Evolutionary conservation across 2,329 filamentous ascomycete genomes (phyloP), one percentile per base, ranked within the genome.

Genomic region (Exophiala alcalophila): DNA sequence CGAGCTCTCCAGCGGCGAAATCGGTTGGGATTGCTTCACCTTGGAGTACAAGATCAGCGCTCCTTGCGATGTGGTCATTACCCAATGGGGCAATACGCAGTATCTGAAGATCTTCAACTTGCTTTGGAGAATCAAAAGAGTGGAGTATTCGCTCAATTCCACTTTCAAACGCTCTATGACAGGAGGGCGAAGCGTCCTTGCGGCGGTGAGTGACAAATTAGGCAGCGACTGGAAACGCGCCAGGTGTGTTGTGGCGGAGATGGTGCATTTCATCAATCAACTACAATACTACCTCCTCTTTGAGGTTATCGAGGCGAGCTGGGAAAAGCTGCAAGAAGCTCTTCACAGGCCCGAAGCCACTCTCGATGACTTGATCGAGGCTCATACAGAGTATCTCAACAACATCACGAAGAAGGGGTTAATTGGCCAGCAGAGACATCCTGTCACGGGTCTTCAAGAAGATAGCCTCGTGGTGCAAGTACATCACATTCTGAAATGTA

Each of bases 21-120:
- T 96, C 39, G 92, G 92, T 35, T 98, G 92, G 92, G 92, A 98
- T 61, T 95, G 94, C 61, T 98, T 98, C 67, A 98, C 92, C 0
- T 79, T 98, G 6, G 94, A 98, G 63, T 98, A 98, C 69, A 96
- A 97, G 64, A 92, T 98, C 55, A 90, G 95, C 62, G 86, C 91
- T 2, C 92, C 92, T 0, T 86, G 96, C 16, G 92, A 98, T 61
- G 92, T 98, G 19, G 90, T 98, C 33, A 89, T 98, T 26, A 97
- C 91, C 0, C 88, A 94, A 28, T 96, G 90, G 80, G 90, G 89
- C 31, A 91, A 86, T 54, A 86, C 91, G 15, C 91, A 98, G 62
- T 98, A 98, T 62, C 82, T 98, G 57, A 97, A 97, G 62, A 88
- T 98, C 7, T 98, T 98, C 77, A 98, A 98, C 66, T 96, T 98